These are phyloP conservation scores for Mrakia gelida DNA, from an alignment of 768 basidiomycete genomes.

Conservation along the genomic window DNA sequence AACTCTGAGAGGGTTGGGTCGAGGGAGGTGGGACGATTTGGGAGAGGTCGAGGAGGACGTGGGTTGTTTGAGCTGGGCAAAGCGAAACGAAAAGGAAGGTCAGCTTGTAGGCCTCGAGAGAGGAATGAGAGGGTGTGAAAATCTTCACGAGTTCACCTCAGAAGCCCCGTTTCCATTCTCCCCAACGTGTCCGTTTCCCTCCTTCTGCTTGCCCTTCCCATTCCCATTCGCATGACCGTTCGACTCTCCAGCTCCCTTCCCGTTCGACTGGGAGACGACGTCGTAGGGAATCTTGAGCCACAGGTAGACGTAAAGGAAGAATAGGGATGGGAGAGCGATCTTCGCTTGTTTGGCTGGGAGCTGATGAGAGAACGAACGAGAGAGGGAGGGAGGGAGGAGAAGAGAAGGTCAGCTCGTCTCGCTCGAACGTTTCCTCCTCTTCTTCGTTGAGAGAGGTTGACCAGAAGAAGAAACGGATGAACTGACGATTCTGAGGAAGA, in stretches of 20 bases:
- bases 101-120: not conserved
- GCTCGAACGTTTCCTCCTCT: not conserved
- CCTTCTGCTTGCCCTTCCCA: not conserved
- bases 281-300: not conserved
- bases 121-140: not conserved
- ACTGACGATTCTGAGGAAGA: constrained; percentile 22
- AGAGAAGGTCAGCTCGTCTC: not conserved
- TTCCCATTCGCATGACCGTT: not conserved
- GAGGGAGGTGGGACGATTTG: constrained; percentile 1
- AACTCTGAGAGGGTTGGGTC: constrained; percentile 21
- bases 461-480: too few species aligned
- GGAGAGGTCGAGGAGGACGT: not conserved
- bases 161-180: not conserved
- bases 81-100: not conserved
- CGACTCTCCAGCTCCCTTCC: too few species aligned
- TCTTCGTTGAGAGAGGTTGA: not conserved
- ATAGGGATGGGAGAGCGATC: not conserved
- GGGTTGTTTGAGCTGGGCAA: not conserved
- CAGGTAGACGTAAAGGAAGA: constrained; percentile 8
- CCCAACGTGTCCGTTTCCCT: too few species aligned
- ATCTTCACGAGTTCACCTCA: not conserved
- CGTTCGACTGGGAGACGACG: not conserved
- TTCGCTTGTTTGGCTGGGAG: not conserved
- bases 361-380: not conserved
- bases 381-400: not conserved